A percentile compares a stretch with the other conserved stretches of the same genome.
Conservation (phyloP, 2,329 filamentous ascomycete genomes). For the Pseudocercospora eumusae region DNA sequence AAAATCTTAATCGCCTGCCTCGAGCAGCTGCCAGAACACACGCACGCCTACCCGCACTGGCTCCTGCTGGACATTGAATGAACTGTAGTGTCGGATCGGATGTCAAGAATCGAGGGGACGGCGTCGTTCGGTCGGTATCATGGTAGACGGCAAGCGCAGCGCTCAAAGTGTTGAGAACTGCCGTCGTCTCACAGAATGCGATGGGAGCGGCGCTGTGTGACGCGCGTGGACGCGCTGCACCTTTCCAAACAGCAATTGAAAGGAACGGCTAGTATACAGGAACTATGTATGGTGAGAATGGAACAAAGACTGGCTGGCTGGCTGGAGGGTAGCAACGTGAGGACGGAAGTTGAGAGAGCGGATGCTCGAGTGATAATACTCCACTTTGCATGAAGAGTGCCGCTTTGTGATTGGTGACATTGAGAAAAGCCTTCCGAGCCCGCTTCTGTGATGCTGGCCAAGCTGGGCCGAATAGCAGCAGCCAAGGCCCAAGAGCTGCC, state of each 20-base stretch:
- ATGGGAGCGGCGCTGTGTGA: constrained; percentile 8
- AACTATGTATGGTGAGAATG: neutral
- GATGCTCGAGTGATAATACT: neutral
- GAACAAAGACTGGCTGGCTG: neutral
- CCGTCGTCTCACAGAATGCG: constrained; percentile 6
- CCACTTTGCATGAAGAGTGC: neutral
- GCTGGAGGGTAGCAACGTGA: neutral
- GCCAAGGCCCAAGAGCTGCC: too few species aligned
- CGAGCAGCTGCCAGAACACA: constrained; percentile 15
- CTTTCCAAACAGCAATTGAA: neutral
- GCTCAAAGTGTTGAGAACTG: neutral
- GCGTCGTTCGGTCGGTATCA: constrained; percentile 27
- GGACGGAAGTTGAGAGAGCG: constrained; percentile 3
- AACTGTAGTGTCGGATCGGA: constrained; percentile 3
- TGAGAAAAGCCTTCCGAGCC: constrained; percentile 4
- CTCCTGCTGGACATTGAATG: constrained; percentile 38
- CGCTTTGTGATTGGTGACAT: constrained; percentile 1
- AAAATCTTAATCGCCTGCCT: constrained; percentile 14
- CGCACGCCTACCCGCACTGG: constrained; percentile 37
- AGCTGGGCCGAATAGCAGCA: neutral
- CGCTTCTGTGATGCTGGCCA: neutral
- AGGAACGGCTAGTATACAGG: constrained; percentile 1
- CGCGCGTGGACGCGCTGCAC: neutral
- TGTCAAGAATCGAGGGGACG: constrained; percentile 16
- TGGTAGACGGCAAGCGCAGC: constrained; percentile 22